Percentiles rank a stretch among this genome's conserved stretches.
These are phyloP conservation scores for Naganishia vaughanmartiniae DNA, from an alignment of 768 basidiomycete species.

Conservation along the genomic window DNA sequence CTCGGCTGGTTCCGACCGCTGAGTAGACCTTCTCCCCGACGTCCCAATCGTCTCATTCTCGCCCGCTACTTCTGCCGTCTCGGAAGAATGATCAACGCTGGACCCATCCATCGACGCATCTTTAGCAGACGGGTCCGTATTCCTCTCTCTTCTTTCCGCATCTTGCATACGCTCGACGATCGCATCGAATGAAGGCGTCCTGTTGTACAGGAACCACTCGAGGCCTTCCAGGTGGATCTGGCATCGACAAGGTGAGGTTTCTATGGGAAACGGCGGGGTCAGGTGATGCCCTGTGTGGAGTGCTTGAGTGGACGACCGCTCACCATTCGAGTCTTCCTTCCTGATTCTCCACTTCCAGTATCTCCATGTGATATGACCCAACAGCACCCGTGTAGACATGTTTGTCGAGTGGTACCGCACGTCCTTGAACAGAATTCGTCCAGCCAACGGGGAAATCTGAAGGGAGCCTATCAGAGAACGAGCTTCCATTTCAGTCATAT, in stretches of 20 bases:
- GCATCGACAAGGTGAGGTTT: constrained; percentile 65
- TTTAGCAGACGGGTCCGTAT: constrained; percentile 53
- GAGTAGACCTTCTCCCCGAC: constrained; percentile 4
- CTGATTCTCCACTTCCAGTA: constrained; percentile 86
- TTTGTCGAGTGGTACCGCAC: constrained; percentile 87
- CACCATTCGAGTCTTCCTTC: constrained; percentile 57
- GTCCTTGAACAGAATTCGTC: constrained; percentile 83
- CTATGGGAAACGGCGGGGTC: not conserved
- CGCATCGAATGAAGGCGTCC: constrained; percentile 80
- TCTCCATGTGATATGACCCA: constrained; percentile 84
- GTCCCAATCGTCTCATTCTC: not conserved
- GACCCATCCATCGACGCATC: constrained; percentile 40
- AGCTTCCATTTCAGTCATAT: not conserved
- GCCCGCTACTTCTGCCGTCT: not conserved
- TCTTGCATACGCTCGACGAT: constrained; percentile 73
- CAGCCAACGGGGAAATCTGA: constrained; percentile 82
- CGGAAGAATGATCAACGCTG: not conserved
- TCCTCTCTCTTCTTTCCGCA: constrained; percentile 51
- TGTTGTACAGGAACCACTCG: constrained; percentile 91
- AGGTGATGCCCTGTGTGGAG: not conserved
- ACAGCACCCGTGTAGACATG: constrained; percentile 77
- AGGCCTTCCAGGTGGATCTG: constrained; percentile 76
- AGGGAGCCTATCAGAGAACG: constrained; percentile 65
- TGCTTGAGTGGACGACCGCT: constrained; percentile 3
- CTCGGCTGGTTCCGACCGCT: not conserved